Evolutionary conservation across 305 asterid species (phyloP).

Genomic region (Fraxinus greggii): DNA sequence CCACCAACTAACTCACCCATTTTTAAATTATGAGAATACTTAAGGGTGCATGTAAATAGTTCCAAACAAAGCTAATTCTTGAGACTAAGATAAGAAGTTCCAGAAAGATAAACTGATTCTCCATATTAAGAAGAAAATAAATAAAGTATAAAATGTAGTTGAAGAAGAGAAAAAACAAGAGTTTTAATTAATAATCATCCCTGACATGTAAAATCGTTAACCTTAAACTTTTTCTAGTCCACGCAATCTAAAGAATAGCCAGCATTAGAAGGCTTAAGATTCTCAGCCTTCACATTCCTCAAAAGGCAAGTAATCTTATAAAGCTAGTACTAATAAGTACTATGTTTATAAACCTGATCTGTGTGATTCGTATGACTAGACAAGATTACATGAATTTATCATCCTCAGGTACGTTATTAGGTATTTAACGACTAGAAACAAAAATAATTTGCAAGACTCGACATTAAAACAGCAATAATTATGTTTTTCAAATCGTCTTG

Average conservation of each 20-base stretch:
- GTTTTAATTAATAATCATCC: background rate
- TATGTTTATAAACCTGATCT: background rate
- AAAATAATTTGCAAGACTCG: constrained; percentile 8
- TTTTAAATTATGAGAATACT: background rate
- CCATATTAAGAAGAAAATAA: background rate
- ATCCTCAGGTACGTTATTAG: background rate
- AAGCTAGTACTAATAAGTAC: background rate
- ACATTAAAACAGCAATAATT: background rate
- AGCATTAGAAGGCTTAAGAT: background rate
- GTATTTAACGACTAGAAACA: constrained; percentile 7
- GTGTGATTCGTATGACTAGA: background rate
- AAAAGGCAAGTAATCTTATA: background rate
- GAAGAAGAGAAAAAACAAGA: background rate
- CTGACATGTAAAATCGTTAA: background rate
- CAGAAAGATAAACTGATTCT: background rate
- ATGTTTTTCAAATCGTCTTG: background rate
- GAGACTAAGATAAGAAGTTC: background rate
- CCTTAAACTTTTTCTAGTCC: background rate
- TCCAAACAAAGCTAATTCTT: background rate
- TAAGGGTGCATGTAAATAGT: background rate
- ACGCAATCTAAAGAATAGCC: background rate
- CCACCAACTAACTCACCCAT: background rate
- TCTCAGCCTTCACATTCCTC: background rate
- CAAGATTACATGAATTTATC: background rate
- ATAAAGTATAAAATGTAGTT: background rate